Evolutionary conservation across 768 basidiomycete genomes (phyloP).

Genomic region (Boletus sensibilis): DNA sequence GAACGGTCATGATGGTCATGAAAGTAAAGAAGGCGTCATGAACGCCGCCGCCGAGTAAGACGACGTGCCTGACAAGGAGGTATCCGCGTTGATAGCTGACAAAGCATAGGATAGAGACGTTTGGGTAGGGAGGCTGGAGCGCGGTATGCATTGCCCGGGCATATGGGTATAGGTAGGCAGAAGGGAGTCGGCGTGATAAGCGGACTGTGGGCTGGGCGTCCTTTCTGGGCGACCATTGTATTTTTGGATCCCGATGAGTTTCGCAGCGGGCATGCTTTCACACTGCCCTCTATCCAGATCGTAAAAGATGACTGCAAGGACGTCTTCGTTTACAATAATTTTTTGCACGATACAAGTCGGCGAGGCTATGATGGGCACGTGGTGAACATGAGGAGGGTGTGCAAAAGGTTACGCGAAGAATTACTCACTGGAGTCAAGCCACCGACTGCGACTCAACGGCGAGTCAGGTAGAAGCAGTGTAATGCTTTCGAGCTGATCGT

Average conservation of each 20-base stretch:
- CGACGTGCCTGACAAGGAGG: conserved; percentile 21
- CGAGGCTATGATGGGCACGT: conserved; percentile 40
- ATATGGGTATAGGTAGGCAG: conserved; percentile 33
- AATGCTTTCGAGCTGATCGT: conserved; percentile 46
- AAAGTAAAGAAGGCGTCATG: conserved; percentile 34
- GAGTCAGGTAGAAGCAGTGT: conserved; percentile 68
- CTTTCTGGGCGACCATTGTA: conserved; percentile 33
- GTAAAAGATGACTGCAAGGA: conserved; percentile 64
- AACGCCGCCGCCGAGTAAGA: conserved; percentile 31
- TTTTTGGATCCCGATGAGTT: conserved; percentile 54
- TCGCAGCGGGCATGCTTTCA: conserved; percentile 54
- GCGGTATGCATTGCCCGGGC: conserved; percentile 37
- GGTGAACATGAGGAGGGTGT: conserved; percentile 27
- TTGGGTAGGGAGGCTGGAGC: conserved; percentile 31
- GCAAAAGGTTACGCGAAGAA: conserved; percentile 8
- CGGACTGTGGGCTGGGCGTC: conserved; percentile 27
- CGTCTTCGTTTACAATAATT: conserved; percentile 61
- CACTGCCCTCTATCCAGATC: conserved; percentile 60
- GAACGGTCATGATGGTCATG: conserved; percentile 32
- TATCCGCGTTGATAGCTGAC: conserved; percentile 36
- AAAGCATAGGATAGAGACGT: conserved; percentile 45
- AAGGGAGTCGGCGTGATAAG: conserved; percentile 31
- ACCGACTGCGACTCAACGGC: conserved; percentile 60
- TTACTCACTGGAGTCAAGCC: conserved; percentile 65
- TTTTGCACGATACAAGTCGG: conserved; percentile 67